Evolutionary conservation across 2,329 filamentous ascomycete genomes (phyloP), one percentile per base, ranked within the genome.

Genomic region (Acrodontium crateriforme): DNA sequence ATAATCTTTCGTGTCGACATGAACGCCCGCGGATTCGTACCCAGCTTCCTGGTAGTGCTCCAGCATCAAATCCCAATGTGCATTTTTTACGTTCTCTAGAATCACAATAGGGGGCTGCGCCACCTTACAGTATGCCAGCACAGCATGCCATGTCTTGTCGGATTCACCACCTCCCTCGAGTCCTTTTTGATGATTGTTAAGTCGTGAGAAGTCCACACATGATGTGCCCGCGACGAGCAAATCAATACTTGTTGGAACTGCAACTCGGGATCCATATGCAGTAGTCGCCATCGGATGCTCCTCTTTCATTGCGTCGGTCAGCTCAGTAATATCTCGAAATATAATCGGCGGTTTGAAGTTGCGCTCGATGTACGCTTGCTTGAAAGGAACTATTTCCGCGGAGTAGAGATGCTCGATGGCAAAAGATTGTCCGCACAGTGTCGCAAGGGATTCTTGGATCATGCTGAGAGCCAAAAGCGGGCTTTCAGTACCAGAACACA

Each of bases 401-500:
- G 56, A 60, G 38, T 63, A 63, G 1, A 53, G 36, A 29, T 64
- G 59, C 8, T 54, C 41, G 3, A 61, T 27, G 1, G 37, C 11
- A 7, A 53, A 24, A 1, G 26, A 30, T 6, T 28, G 15, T 5
- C 24, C 27, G 9, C 28, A 25, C 5, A 27, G 16, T 15, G 52
- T 31, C 9, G 46, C 37, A 11, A 54, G 47, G 4, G 58, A 46
- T 13, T 54, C 51, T 45, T 46, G 27, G 24, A 82, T 53, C 47
- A 74, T 57, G 9, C 70, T 55, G 9, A 83, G 46, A 0, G 74
- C 74, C 2, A 84, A 58, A 2, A 87, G 54, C 0, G 80, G 80
- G 4, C 72, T 71, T 40, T 87, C 80, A 0, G 80, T 85, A 0
- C 80, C 80, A 2, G 78, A 84, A 46, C 78, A 85, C 59, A 84